phyloP scores from a whole-genome alignment of 1,284 basidiomycete genomes.

The Trichosporon asahii region DNA sequence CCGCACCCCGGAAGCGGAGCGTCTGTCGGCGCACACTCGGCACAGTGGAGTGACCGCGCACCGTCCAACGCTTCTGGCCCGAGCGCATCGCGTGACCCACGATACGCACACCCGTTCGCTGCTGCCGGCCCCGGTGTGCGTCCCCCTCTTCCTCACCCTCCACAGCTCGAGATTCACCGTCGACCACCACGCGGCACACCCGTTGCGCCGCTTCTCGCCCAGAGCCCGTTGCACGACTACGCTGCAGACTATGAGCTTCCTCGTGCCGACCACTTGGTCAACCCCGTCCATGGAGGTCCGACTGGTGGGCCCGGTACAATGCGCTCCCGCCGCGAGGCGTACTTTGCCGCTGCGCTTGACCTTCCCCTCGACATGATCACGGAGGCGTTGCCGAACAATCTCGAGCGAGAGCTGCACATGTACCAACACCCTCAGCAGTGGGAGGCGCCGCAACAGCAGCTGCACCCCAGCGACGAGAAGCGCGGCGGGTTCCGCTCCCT shows the following conservation, averaged over 20 bases:
- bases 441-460: not conserved
- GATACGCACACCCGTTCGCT: not conserved
- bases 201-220: constrained; percentile 14
- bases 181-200: not conserved
- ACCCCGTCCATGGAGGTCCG: not conserved
- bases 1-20: not conserved
- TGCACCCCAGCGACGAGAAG: not conserved
- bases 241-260: not conserved
- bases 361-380: constrained; percentile 40
- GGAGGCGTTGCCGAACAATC: constrained; percentile 14
- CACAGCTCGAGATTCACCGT: not conserved
- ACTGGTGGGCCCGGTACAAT: not conserved
- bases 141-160: not conserved
- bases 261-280: constrained; percentile 12
- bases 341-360: constrained; percentile 34
- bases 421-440: not conserved
- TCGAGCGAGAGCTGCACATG: not conserved
- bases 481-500: not conserved
- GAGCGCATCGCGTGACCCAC: not conserved
- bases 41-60: not conserved
- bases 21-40: not conserved
- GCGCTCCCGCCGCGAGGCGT: constrained; percentile 36
- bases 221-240: not conserved
- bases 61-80: not conserved
- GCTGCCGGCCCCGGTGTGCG: not conserved